Conservation (phyloP, 2,329 filamentous ascomycete genomes). For the Colletotrichum brevisporum region DNA sequence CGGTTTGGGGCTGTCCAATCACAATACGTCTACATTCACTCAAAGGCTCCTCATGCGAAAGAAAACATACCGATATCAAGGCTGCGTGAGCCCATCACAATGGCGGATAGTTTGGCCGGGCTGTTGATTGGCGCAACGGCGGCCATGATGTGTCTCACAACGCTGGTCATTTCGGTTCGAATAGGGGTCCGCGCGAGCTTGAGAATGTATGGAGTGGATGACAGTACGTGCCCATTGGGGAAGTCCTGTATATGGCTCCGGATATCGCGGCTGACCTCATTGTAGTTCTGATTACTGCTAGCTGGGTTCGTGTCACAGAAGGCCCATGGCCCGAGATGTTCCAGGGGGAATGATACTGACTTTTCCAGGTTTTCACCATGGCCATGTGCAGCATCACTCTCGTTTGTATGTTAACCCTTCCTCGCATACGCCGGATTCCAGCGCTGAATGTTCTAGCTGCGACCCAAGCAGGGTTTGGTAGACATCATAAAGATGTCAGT, state of each 20-base stretch:
- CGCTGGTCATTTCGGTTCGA: slow-evolving; percentile 23
- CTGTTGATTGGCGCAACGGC: slow-evolving; percentile 16
- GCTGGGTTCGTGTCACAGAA: slow-evolving; percentile 10
- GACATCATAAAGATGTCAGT: slow-evolving; percentile 10
- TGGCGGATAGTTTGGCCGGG: slow-evolving; percentile 21
- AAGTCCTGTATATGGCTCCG: not conserved
- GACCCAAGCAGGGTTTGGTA: slow-evolving; percentile 18
- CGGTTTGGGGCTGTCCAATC: too few species aligned
- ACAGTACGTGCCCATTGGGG: not conserved
- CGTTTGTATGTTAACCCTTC: slow-evolving; percentile 2
- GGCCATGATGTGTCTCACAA: slow-evolving; percentile 34
- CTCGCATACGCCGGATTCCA: too few species aligned
- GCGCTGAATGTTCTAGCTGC: not conserved
- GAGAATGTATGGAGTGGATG: slow-evolving; percentile 19
- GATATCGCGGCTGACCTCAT: not conserved
- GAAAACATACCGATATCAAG: not conserved
- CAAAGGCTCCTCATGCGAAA: slow-evolving; percentile 1
- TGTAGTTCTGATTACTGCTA: slow-evolving; percentile 7
- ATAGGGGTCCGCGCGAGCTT: slow-evolving; percentile 14
- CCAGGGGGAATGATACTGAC: not conserved
- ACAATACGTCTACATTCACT: not conserved
- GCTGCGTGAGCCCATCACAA: slow-evolving; percentile 1
- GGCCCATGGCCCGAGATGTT: not conserved
- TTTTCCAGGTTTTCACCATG: slow-evolving; percentile 4
- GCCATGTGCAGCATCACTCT: slow-evolving; percentile 17